Evolutionary conservation across 805 yeast genomes (phyloP).

Genomic region (Teunomyces cretensis): DNA sequence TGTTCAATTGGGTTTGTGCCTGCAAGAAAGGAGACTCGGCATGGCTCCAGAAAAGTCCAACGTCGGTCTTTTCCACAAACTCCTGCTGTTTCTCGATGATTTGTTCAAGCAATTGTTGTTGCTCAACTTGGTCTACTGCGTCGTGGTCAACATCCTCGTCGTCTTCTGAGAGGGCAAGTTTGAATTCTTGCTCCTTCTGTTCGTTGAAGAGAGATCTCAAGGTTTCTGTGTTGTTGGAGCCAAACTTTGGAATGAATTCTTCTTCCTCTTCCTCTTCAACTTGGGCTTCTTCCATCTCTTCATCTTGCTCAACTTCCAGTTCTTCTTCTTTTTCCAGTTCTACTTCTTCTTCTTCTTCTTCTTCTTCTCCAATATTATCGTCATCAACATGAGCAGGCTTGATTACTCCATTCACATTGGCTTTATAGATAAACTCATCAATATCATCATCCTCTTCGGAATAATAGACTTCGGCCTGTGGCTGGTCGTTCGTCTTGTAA

Average conservation of each 20-base stretch:
- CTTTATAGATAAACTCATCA: conserved; percentile 21
- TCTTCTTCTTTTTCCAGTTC: too few relatives aligned
- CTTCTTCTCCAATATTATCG: conserved; percentile 13
- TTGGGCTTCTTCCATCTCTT: conserved; percentile 7
- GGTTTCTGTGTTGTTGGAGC: conserved; percentile 55
- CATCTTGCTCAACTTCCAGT: background rate
- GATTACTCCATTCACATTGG: conserved; percentile 28
- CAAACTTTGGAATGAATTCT: conserved; percentile 58
- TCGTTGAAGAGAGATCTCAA: conserved; percentile 59
- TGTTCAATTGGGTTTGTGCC: conserved; percentile 78
- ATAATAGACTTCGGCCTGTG: conserved; percentile 30
- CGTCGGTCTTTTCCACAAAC: conserved; percentile 12
- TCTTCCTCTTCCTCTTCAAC: conserved; percentile 22
- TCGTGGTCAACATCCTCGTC: conserved; percentile 48
- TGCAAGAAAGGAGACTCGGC: conserved; percentile 80
- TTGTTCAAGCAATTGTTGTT: conserved; percentile 28
- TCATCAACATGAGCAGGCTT: too few relatives aligned
- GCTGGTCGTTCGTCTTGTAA: conserved; percentile 15
- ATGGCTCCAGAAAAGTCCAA: conserved; percentile 78
- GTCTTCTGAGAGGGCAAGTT: conserved; percentile 43
- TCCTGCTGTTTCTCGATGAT: conserved; percentile 31
- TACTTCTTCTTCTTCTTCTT: conserved; percentile 24
- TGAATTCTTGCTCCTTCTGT: conserved; percentile 18
- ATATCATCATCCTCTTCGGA: conserved; percentile 43
- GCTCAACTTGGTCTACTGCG: conserved; percentile 20